phyloP scores from a whole-genome alignment of 306 rosid genomes.

The Ceratonia siliqua region DNA sequence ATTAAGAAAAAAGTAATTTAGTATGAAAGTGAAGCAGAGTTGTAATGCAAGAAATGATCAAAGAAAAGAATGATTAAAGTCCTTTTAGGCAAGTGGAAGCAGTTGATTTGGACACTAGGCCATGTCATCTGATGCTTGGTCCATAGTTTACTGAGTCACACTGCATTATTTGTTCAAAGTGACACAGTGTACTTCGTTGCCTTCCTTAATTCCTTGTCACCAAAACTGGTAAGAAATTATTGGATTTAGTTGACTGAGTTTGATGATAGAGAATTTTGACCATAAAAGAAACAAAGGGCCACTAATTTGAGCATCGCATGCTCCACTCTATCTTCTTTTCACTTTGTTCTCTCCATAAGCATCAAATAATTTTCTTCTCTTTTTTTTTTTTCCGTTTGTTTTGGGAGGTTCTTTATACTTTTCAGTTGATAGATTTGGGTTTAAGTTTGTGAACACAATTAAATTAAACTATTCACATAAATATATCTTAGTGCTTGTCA shows the following conservation, averaged over 20 bases:
- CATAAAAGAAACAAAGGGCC: slow-evolving; percentile 36
- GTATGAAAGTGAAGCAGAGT: slow-evolving; percentile 18
- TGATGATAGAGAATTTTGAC: slow-evolving; percentile 36
- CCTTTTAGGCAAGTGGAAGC: slow-evolving; percentile 47
- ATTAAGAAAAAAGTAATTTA: too few species aligned
- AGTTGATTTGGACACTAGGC: slow-evolving; percentile 41
- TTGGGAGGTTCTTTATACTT: not conserved
- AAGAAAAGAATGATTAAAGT: slow-evolving; percentile 27
- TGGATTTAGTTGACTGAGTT: slow-evolving; percentile 26
- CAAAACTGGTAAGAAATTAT: not conserved
- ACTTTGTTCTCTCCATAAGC: slow-evolving; percentile 36
- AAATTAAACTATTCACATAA: not conserved
- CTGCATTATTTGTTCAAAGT: slow-evolving; percentile 39
- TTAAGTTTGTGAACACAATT: not conserved
- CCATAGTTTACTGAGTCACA: slow-evolving; percentile 37
- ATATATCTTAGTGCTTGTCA: not conserved
- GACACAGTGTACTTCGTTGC: slow-evolving; percentile 31
- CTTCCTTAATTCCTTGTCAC: slow-evolving; percentile 12
- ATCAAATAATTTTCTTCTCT: slow-evolving; percentile 28
- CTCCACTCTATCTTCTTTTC: slow-evolving; percentile 28
- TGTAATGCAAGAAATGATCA: slow-evolving; percentile 24
- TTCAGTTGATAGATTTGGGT: not conserved
- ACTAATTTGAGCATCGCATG: slow-evolving; percentile 52
- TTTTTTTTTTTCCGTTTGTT: not conserved
- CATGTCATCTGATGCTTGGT: slow-evolving; percentile 49